Evolutionary conservation across 495 filamentous ascomycete genomes (phyloP).

Genomic region (Hypoxylon intermedium): DNA sequence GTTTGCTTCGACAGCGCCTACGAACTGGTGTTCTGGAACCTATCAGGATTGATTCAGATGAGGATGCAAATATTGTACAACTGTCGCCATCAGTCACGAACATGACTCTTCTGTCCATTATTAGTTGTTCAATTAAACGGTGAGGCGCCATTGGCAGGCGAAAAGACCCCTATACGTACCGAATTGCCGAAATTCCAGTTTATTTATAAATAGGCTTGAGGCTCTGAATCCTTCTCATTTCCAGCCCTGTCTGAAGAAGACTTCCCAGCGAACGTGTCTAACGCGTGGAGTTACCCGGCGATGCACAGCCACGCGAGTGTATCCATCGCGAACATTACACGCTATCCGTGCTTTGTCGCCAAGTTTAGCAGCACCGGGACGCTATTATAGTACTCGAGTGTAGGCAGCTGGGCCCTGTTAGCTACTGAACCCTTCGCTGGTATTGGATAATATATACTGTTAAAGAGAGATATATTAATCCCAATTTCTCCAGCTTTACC

Average conservation of each 20-base stretch:
- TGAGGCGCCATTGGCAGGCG: too few relatives aligned
- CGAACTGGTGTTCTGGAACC: too few relatives aligned
- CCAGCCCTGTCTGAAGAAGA: not conserved
- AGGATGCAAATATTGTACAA: too few relatives aligned
- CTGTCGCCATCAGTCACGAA: too few relatives aligned
- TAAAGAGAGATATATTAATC: too few relatives aligned
- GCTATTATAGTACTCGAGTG: not conserved
- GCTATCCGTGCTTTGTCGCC: not conserved
- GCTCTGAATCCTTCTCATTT: slow-evolving; percentile 11
- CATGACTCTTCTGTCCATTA: not conserved
- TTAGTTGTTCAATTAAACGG: too few relatives aligned
- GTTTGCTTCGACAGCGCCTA: too few relatives aligned
- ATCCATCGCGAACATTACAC: slow-evolving; percentile 1
- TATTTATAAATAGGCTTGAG: not conserved
- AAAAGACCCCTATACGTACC: too few relatives aligned
- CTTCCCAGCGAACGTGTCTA: too few relatives aligned
- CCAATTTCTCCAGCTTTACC: too few relatives aligned
- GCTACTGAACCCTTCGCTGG: not conserved
- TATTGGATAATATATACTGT: too few relatives aligned
- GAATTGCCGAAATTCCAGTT: not conserved
- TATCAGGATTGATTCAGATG: too few relatives aligned
- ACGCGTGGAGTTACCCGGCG: not conserved
- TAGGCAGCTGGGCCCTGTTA: not conserved
- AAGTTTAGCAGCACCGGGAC: slow-evolving; percentile 13
- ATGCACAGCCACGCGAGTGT: slow-evolving; percentile 18